Conservation (phyloP, 768 basidiomycete genomes). For the Russula abietina region DNA sequence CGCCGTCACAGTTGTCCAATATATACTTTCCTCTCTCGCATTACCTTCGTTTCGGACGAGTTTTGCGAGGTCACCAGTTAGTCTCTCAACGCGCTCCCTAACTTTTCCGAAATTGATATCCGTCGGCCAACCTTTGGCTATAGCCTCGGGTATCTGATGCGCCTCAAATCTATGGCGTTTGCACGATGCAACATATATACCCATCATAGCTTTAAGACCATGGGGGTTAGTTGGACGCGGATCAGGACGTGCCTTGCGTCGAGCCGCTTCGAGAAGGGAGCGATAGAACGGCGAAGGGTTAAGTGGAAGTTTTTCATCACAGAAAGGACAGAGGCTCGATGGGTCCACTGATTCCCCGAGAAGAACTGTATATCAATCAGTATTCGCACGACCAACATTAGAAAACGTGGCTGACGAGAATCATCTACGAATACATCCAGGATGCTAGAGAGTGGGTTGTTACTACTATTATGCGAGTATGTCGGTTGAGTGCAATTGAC, state of each 20-base stretch:
- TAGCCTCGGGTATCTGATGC: conserved; percentile 64
- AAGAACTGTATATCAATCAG: conserved; percentile 38
- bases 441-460: background rate
- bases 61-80: conserved; percentile 42
- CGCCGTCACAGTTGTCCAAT: conserved; percentile 62
- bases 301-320: conserved; percentile 62
- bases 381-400: background rate
- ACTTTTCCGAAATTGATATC: conserved; percentile 58
- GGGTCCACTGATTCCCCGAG: conserved; percentile 53
- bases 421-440: conserved; percentile 14
- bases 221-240: conserved; percentile 63
- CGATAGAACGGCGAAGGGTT: conserved; percentile 53
- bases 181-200: conserved; percentile 60
- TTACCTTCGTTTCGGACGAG: conserved; percentile 41
- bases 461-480: background rate
- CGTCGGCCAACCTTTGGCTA: conserved; percentile 70
- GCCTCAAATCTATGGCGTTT: conserved; percentile 76
- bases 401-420: conserved; percentile 19
- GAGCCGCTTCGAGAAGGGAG: conserved; percentile 47
- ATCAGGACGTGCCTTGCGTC: conserved; percentile 50
- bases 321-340: conserved; percentile 70
- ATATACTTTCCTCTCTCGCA: conserved; percentile 43
- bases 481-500: background rate
- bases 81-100: conserved; percentile 45
- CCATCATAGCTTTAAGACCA: conserved; percentile 49